Conservation (phyloP, 176 grass and related monocot species). For the Triticum aestivum region IWGSC_CS_RefSeq_v2.1 NC_057796.1:472432141-472432640, state of each 20-base stretch:
- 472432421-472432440: not conserved
- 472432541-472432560: not conserved
- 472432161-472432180: not conserved
- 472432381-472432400: not conserved
- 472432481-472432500: not conserved
- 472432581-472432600: not conserved
- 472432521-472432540: not conserved
- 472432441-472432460: not conserved
- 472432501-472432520: not conserved
- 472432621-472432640: not conserved
- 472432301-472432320: not conserved
- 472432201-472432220: not conserved
- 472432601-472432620: not conserved
- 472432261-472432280: not conserved
- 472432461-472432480: not conserved
- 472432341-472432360: not conserved
- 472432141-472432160: not conserved
- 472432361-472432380: not conserved
- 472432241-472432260: not conserved
- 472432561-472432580: not conserved
- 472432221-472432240: not conserved
- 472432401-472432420: not conserved
- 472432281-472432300: not conserved
- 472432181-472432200: not conserved
- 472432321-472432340: not conserved